Percentiles rank a stretch among this genome's conserved stretches.
phyloP scores from a whole-genome alignment of 345 rosid species.

The Gossypium anomalum region DNA sequence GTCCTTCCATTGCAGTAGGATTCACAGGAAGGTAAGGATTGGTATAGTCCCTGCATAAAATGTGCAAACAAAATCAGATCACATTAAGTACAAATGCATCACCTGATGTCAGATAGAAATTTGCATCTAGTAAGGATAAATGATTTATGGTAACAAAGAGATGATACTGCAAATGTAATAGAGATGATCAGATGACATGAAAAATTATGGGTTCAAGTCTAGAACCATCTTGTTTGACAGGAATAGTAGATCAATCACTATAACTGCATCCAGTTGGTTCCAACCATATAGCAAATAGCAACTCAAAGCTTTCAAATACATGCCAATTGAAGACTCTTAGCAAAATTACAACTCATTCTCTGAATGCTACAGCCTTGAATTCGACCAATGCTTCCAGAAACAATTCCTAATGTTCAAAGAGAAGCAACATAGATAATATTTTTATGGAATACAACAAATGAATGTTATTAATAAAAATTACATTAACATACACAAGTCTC shows the following conservation, averaged over 20 bases:
- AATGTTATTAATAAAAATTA: background rate
- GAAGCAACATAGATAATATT: background rate
- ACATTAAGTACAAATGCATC: constrained; percentile 2
- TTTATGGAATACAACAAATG: background rate
- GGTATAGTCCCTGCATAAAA: constrained; percentile 75
- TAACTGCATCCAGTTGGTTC: background rate
- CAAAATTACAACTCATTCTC: background rate
- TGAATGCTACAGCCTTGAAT: background rate
- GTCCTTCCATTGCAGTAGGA: constrained; percentile 86
- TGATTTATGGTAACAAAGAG: background rate
- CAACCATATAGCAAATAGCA: background rate
- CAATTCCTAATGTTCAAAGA: background rate
- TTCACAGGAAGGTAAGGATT: constrained; percentile 97
- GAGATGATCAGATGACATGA: background rate
- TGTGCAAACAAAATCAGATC: constrained; percentile 15
- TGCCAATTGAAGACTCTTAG: background rate
- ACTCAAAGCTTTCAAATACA: background rate
- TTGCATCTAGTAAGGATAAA: background rate
- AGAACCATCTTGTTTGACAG: background rate
- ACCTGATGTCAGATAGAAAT: background rate
- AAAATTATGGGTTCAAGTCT: background rate
- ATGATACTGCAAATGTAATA: background rate
- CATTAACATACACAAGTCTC: background rate
- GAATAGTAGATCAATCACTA: background rate
- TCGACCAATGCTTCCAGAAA: background rate